Evolutionary conservation across 1,284 basidiomycete genomes (phyloP), one percentile per base, ranked within the genome.

Genomic region (Trametes pubescens): DNA sequence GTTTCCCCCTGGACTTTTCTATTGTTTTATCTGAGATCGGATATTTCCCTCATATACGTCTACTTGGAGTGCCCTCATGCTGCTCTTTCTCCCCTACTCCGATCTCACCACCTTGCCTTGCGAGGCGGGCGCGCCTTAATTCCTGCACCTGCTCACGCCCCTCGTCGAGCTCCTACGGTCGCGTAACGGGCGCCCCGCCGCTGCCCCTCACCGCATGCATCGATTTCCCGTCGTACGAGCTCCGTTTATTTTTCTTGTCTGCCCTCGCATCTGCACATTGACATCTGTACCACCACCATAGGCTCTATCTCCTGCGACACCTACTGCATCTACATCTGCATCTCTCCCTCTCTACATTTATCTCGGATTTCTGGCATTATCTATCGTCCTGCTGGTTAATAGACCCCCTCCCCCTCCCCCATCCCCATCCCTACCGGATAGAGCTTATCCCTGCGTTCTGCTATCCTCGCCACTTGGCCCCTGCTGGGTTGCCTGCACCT

Each of bases 231-330:
- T 18, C 9, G 16, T 26, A 26, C 51, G 29, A 38, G 49, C 43
- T 29, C 32, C 26, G 38, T 35, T 24, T 14, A 24, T 24, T 38
- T 18, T 21, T 48, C 44, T 24, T 14, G 24, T 24, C 26, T 18
- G 21, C 37, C 44, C 55, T n/a, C 22, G 29, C 46, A 52, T 59
- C 46, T 38, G 57, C 64, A 59, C 61, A 62, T 48, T 26, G 47
- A 29, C 47, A 48, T 65, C 46, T 65, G 67, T 65, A 68, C 64
- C 51, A 65, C 38, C 53, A 68, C 32, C 59, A 56, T 54, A 24
- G 22, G 49, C 65, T 60, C 60, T 53, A 29, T 43, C 56, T 44
- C 43, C 51, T 64, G 65, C 65, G 65, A 66, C 55, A 67, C 62
- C 62, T 43, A 14, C 47, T 46, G 53, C 52, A 46, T 21, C 47